Conservation (phyloP, 1,139 yeast genomes). For the Blastobotrys arbuscula region DNA sequence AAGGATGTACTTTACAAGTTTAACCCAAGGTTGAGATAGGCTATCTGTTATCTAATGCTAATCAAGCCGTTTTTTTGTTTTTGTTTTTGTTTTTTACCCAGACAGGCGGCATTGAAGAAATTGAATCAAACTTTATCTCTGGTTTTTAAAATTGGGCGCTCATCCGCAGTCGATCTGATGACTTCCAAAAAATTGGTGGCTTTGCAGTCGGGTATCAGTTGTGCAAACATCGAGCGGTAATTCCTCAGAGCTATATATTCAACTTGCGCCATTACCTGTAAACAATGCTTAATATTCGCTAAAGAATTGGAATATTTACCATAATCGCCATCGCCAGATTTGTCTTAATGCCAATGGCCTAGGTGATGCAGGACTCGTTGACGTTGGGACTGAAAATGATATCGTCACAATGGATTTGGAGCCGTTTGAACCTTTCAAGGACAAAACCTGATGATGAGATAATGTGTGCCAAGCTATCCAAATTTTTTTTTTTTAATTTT, state of each 20-base stretch:
- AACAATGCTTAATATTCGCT: slow-evolving; percentile 29
- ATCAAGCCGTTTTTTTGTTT: slow-evolving; percentile 44
- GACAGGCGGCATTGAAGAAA: no score
- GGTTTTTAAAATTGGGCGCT: no score
- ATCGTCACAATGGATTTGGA: slow-evolving; percentile 13
- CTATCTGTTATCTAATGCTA: slow-evolving; percentile 42
- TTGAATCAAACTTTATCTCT: no score
- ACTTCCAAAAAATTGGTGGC: no score
- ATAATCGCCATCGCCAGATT: slow-evolving; percentile 34
- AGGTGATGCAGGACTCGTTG: slow-evolving; percentile 25
- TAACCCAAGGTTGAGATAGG: slow-evolving; percentile 34
- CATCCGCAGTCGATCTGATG: no score
- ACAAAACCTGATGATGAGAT: slow-evolving; percentile 6
- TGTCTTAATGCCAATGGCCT: slow-evolving; percentile 34
- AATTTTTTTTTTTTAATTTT: no score
- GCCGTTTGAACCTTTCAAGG: slow-evolving; percentile 15
- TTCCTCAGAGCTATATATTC: slow-evolving; percentile 40
- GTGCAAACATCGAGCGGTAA: no score
- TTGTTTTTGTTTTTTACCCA: no score
- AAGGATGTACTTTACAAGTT: slow-evolving; percentile 44
- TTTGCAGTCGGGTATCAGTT: no score
- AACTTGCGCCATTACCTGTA: slow-evolving; percentile 33
- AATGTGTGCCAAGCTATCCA: no score
- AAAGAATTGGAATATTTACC: slow-evolving; percentile 24
- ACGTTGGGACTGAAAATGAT: slow-evolving; percentile 14